Evolutionary conservation across 2,329 filamentous ascomycete species (phyloP), one percentile per base, ranked within the genome.

Genomic region (Aspergillus persii): DNA sequence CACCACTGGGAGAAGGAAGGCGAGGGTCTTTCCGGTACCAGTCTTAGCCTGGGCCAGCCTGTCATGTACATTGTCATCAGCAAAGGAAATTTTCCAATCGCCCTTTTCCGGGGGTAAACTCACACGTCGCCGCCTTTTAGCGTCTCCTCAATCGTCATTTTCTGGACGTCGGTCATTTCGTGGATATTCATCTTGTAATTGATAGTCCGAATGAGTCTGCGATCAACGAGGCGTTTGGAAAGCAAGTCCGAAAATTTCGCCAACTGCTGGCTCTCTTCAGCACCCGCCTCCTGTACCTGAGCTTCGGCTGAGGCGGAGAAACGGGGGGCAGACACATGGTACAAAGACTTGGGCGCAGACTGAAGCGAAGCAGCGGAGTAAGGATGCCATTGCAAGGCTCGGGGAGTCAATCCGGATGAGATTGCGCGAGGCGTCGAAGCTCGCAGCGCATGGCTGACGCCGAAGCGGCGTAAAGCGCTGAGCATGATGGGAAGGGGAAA

Each of bases 41-140:
- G 95, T 99, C 79, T 91, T 96, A 60, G 95, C 95, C 80, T 98
- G 95, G 50, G 94, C 95, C 66, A 98, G 83, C 68, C 89, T 91
- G 69, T 61, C 56, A 53, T 53, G 61, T 11, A 50, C 44, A 23
- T 47, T 23, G 18, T 47, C 8, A 27, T 47, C 8, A 47, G 44
- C 3, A 33, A 50, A 51, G 33, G 49, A 41, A 41, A 41, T n/a
- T 41, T n/a, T 41, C 36, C 15, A 12, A 12, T 39, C 12, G 4
- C 36, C 46, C 23, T n/a, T n/a, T 26, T 31, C 9, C 9, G 53
- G 51, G 2, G 26, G 41, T 11, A 6, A 51, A 64, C 89, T 80
- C 83, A 94, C 90, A 96, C 83, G 75, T 97, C 94, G 61, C 82
- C 85, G 26, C 95, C 93, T 65, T 87, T 86, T 47, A 98, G 80